Conservation (phyloP, 2,329 filamentous ascomycete genomes). For the Phaeosphaeriaceae sp. region DNA sequence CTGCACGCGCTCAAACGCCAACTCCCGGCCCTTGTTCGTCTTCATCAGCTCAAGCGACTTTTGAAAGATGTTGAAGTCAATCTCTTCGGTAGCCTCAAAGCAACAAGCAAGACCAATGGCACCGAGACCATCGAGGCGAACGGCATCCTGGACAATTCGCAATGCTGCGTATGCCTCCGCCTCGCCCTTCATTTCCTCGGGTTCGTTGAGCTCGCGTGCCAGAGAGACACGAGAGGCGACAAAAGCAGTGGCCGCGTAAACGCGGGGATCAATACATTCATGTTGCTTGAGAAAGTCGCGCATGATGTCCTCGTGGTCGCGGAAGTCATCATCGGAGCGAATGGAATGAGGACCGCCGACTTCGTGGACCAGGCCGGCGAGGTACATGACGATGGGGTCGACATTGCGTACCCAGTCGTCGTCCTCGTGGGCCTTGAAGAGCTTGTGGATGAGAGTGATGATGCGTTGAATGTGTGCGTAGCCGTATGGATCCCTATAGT, state of each 20-base stretch:
- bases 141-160: slow-evolving; percentile 86
- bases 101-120: slow-evolving; percentile 72
- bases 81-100: not conserved
- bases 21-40: not conserved
- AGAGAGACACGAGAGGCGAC: slow-evolving; percentile 82
- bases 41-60: slow-evolving; percentile 3
- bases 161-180: slow-evolving; percentile 69
- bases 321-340: not conserved
- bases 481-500: slow-evolving; percentile 84
- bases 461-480: slow-evolving; percentile 83
- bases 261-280: slow-evolving; percentile 38
- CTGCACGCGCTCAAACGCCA: not conserved
- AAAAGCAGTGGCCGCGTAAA: slow-evolving; percentile 71
- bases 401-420: slow-evolving; percentile 36
- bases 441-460: slow-evolving; percentile 69
- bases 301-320: slow-evolving; percentile 1
- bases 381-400: slow-evolving; percentile 66
- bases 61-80: not conserved
- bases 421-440: slow-evolving; percentile 60
- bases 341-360: slow-evolving; percentile 75
- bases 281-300: not conserved
- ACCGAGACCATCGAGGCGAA: slow-evolving; percentile 84
- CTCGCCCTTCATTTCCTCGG: slow-evolving; percentile 60
- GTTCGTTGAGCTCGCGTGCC: slow-evolving; percentile 71
- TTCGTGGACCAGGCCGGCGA: slow-evolving; percentile 72